These are phyloP conservation scores for Aspergillus leporis DNA, from an alignment of 495 filamentous ascomycete species.

Conservation along the genomic window DNA sequence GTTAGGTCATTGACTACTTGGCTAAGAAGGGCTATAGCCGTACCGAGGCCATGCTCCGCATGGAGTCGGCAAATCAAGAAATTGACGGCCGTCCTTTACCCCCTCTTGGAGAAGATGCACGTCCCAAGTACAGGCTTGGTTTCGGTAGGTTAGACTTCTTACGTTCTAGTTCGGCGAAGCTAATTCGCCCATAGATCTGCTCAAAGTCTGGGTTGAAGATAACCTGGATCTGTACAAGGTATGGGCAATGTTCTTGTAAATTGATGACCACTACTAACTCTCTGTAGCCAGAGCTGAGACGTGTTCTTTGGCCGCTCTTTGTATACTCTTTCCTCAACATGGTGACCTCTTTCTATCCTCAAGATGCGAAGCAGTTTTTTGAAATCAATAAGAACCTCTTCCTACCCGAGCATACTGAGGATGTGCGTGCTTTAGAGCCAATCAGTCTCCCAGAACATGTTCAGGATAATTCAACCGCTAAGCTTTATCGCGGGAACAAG, in stretches of 20 bases:
- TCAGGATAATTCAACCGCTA: conserved; percentile 65
- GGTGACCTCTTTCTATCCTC: conserved; percentile 67
- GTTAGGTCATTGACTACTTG: conserved; percentile 91
- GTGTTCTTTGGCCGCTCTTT: conserved; percentile 88
- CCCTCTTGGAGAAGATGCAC: conserved; percentile 64
- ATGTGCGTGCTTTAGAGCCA: conserved; percentile 65
- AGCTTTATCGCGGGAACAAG: conserved; percentile 77
- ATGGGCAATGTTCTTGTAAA: conserved; percentile 12
- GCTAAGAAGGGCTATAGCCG: conserved; percentile 92
- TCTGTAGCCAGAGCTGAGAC: conserved; percentile 74
- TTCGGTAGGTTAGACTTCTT: conserved; percentile 53
- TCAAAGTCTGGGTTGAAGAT: conserved; percentile 82
- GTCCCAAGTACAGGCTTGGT: conserved; percentile 71
- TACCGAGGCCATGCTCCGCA: conserved; percentile 89
- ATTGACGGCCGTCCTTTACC: conserved; percentile 73
- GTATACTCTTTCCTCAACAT: conserved; percentile 89
- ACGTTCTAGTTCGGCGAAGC: neutral
- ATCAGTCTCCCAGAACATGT: conserved; percentile 78
- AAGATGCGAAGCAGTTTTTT: conserved; percentile 72
- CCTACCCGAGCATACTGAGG: conserved; percentile 71
- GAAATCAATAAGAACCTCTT: conserved; percentile 66
- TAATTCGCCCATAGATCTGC: conserved; percentile 49
- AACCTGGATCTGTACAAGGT: conserved; percentile 93
- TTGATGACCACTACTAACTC: conserved; percentile 27
- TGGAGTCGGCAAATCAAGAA: conserved; percentile 81